These are phyloP conservation scores for Eragrostis tef DNA, from an alignment of 202 grass and related monocot species.

Conservation along the genomic window DNA sequence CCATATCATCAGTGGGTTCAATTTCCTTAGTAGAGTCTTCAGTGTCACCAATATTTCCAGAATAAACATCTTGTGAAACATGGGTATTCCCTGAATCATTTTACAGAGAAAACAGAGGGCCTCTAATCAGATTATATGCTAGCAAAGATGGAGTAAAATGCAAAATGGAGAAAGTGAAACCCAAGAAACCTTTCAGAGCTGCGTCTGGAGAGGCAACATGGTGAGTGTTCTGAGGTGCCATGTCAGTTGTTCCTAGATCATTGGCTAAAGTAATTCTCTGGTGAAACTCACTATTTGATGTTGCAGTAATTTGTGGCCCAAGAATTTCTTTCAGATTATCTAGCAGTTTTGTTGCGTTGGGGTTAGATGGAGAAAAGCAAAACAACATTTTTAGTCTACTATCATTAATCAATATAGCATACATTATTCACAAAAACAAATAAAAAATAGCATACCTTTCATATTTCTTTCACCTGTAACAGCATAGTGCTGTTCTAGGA, in stretches of 20 bases:
- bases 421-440: neutral
- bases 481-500: conserved; percentile 49
- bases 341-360: conserved; percentile 18
- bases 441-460: conserved; percentile 40
- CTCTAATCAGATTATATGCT: conserved; percentile 7
- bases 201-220: conserved; percentile 39
- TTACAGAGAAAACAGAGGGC: conserved; percentile 17
- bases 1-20: conserved; percentile 38
- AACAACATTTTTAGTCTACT: conserved; percentile 14
- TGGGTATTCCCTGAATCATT: conserved; percentile 27
- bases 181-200: conserved; percentile 46
- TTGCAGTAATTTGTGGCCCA: conserved; percentile 17
- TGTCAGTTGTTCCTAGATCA: conserved; percentile 33
- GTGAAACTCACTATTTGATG: conserved; percentile 23
- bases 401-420: conserved; percentile 34
- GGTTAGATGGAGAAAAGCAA: conserved; percentile 33
- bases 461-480: conserved; percentile 43
- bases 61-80: conserved; percentile 41
- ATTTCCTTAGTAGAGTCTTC: conserved; percentile 39
- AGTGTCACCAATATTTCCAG: conserved; percentile 36
- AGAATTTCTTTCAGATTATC: conserved; percentile 33
- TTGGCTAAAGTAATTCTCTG: conserved; percentile 19
- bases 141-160: conserved; percentile 1
- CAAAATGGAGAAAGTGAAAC: conserved; percentile 21
- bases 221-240: conserved; percentile 16